Evolutionary conservation across 176 grass and related monocot species (phyloP).

Genomic region (Oryza meridionalis): DNA sequence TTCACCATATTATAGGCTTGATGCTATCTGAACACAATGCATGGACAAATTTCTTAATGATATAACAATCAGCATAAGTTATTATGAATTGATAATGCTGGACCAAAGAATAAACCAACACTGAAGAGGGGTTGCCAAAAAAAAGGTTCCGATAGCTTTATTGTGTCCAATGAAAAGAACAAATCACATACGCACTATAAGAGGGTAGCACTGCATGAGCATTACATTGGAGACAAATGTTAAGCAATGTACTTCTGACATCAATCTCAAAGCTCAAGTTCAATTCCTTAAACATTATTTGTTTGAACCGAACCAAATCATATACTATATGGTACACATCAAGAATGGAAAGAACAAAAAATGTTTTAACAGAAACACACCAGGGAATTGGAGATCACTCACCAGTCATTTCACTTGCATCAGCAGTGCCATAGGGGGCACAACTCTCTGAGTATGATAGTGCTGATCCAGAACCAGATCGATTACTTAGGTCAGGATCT

Average conservation of each 20-base stretch:
- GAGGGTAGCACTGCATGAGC: constrained; percentile 24
- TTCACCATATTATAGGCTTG: constrained; percentile 14
- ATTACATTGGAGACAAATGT: constrained; percentile 2
- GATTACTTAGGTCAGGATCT: constrained; percentile 59
- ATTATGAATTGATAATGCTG: constrained; percentile 28
- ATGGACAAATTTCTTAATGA: constrained; percentile 7
- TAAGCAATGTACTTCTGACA: constrained; percentile 31
- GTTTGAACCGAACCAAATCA: constrained; percentile 12
- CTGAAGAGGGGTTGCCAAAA: constrained; percentile 13
- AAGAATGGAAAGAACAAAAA: constrained; percentile 8
- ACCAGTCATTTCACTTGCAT: constrained; percentile 83
- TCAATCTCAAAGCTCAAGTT: constrained; percentile 10
- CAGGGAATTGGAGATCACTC: constrained; percentile 36
- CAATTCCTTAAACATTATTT: constrained; percentile 8
- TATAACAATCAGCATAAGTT: constrained; percentile 37
- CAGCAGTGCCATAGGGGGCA: constrained; percentile 56
- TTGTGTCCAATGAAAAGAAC: constrained; percentile 1
- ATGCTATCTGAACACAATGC: constrained; percentile 22
- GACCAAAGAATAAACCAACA: constrained; percentile 29
- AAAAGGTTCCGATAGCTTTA: neutral
- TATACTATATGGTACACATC: neutral
- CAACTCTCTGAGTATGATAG: constrained; percentile 89
- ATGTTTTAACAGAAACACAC: constrained; percentile 9
- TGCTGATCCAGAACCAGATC: constrained; percentile 79
- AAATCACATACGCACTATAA: constrained; percentile 22